Evolutionary conservation across 176 grass and related monocot genomes (phyloP), one percentile per base, ranked within the genome.

Genomic region (Zea mays): DNA sequence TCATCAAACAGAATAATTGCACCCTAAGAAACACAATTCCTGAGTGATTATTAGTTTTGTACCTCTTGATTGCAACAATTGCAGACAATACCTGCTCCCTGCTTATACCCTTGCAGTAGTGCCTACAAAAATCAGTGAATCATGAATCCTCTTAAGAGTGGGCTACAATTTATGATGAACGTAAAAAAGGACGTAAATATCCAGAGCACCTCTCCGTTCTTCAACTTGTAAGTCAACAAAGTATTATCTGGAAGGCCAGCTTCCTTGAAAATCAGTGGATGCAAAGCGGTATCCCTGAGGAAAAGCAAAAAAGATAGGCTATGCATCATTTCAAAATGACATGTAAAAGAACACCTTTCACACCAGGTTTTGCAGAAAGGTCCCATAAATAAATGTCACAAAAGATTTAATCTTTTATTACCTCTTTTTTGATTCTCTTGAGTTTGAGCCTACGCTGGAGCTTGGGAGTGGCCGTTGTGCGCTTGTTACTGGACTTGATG

Each of bases 221-320:
- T 85, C 70, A 74, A 69, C 71, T 62, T 83, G 75, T 97, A 97
- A 76, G 75, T 69, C 60, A 97, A 91, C 11, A 84, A 52, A 76
- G 86, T 87, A 75, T 86, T 71, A 71, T 97, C 88, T 57, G 86
- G 88, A 62, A 93, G 88, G 71, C 86, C 90, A 38, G 79, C 81
- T 76, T 93, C 88, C 82, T 97, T 86, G 78, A 97, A 97, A 87
- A 97, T 67, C 76, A 88, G 59, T 35, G 80, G 84, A 70, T 97
- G 94, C 78, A 93, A 88, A 81, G 44, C 39, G 3, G 61, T 46
- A 87, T 91, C 81, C 87, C 94, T 97, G 78, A 62, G 46, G 38
- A 43, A 67, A 79, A 79, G 65, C n/a, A 9, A 72, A 58, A 27
- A 69, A 5, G 6, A 69, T 37, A 17, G 66, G 37, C 48, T 76